Evolutionary conservation across 2,329 filamentous ascomycete genomes (phyloP).

Genomic region (Zasmidium angulare): DNA sequence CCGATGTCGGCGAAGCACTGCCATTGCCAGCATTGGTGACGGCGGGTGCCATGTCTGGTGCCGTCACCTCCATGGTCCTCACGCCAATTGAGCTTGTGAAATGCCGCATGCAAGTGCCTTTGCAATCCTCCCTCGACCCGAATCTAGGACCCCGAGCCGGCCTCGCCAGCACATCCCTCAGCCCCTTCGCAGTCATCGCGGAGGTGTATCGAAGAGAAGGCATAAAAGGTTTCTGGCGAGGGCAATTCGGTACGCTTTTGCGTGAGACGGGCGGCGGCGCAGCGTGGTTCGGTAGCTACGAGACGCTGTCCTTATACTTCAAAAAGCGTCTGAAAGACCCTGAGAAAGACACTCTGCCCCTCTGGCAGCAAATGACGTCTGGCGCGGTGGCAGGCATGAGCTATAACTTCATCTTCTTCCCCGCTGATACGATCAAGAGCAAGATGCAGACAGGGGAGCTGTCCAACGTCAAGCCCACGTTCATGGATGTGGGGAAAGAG

Average conservation of each 20-base stretch:
- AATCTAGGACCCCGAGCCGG: slow-evolving; percentile 18
- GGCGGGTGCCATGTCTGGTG: slow-evolving; percentile 83
- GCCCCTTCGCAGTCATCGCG: slow-evolving; percentile 68
- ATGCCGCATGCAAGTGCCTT: slow-evolving; percentile 90
- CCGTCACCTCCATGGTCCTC: slow-evolving; percentile 84
- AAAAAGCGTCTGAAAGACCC: slow-evolving; percentile 43
- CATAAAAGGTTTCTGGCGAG: slow-evolving; percentile 86
- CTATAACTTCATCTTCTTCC: slow-evolving; percentile 97
- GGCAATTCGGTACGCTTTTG: slow-evolving; percentile 88
- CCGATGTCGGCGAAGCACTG: slow-evolving; percentile 48
- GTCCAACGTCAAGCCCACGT: slow-evolving; percentile 55
- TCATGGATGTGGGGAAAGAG: slow-evolving; percentile 67
- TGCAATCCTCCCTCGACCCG: slow-evolving; percentile 35
- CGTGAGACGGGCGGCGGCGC: slow-evolving; percentile 90
- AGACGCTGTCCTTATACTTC: slow-evolving; percentile 70
- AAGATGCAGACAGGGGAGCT: slow-evolving; percentile 86
- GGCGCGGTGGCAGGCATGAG: slow-evolving; percentile 86
- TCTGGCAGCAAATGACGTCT: slow-evolving; percentile 84
- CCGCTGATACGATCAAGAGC: slow-evolving; percentile 95
- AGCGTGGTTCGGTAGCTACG: slow-evolving; percentile 93
- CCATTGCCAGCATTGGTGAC: slow-evolving; percentile 73
- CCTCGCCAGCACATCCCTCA: slow-evolving; percentile 22
- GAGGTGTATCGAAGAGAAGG: slow-evolving; percentile 83
- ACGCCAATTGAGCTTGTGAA: slow-evolving; percentile 97
- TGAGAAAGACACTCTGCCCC: slow-evolving; percentile 59